A percentile compares a stretch with the other conserved stretches of the same genome.
Evolutionary conservation across 768 basidiomycete species (phyloP).

Genomic region (Termitomyces sp.): DNA sequence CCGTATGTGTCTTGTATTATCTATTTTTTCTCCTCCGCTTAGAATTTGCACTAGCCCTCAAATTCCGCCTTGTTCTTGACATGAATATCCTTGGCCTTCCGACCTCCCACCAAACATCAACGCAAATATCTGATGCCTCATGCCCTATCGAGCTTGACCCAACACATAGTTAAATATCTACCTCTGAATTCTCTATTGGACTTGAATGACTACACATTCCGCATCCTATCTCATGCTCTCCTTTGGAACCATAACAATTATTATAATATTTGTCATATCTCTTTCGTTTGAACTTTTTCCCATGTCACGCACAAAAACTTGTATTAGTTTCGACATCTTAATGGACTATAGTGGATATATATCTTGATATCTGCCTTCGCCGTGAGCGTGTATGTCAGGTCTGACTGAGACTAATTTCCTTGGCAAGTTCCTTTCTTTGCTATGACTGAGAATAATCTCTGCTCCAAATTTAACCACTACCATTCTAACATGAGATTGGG

Average conservation of each 20-base stretch:
- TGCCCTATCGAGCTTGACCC: slow-evolving; percentile 69
- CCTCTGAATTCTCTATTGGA: slow-evolving; percentile 1
- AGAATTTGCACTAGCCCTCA: slow-evolving; percentile 40
- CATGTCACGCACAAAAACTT: slow-evolving; percentile 10
- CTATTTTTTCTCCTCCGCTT: slow-evolving; percentile 2
- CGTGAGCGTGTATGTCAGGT: not conserved
- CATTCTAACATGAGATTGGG: no score
- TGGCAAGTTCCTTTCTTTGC: not conserved
- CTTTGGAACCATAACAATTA: slow-evolving; percentile 12
- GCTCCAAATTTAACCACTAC: no score
- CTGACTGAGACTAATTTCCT: not conserved
- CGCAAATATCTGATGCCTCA: slow-evolving; percentile 53
- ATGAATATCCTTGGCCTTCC: slow-evolving; percentile 72
- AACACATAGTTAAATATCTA: slow-evolving; percentile 39
- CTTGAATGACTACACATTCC: slow-evolving; percentile 1
- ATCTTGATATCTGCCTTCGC: not conserved
- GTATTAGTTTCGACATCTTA: slow-evolving; percentile 14
- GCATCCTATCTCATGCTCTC: slow-evolving; percentile 13
- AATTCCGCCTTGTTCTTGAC: slow-evolving; percentile 61
- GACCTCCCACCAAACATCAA: slow-evolving; percentile 47
- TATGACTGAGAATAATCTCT: no score
- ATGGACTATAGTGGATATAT: slow-evolving; percentile 13
- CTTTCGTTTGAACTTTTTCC: not conserved
- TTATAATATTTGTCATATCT: slow-evolving; percentile 14
- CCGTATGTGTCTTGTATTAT: slow-evolving; percentile 39